A percentile compares a stretch with the other conserved stretches of the same genome.
phyloP scores from a whole-genome alignment of 768 basidiomycete species.

The Mycena pura region DNA sequence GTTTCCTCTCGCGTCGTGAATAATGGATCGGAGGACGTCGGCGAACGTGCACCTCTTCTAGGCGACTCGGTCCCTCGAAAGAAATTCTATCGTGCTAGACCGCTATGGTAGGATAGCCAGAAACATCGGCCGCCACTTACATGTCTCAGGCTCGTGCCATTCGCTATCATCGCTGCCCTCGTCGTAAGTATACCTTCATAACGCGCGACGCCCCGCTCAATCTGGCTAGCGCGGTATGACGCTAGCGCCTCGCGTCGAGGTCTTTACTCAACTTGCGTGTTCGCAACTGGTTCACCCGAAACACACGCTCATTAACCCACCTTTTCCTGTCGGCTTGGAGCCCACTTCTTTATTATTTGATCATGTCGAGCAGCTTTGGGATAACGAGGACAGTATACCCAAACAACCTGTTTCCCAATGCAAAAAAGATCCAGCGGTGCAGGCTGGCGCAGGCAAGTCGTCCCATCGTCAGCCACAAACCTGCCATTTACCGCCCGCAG shows the following conservation, averaged over 20 bases:
- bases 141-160: slow-evolving; percentile 73
- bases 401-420: slow-evolving; percentile 5
- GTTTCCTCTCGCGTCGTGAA: too few species aligned
- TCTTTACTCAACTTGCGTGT: slow-evolving; percentile 82
- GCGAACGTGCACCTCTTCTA: slow-evolving; percentile 28
- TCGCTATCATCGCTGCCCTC: slow-evolving; percentile 69
- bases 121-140: neutral
- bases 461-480: slow-evolving; percentile 42
- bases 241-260: slow-evolving; percentile 78
- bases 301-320: slow-evolving; percentile 16
- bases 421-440: slow-evolving; percentile 15
- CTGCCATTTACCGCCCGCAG: slow-evolving; percentile 64
- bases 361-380: neutral
- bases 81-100: slow-evolving; percentile 61
- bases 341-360: slow-evolving; percentile 33
- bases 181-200: slow-evolving; percentile 56
- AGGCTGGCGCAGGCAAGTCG: slow-evolving; percentile 12
- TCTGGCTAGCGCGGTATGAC: slow-evolving; percentile 81
- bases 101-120: slow-evolving; percentile 49
- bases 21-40: neutral
- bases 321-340: neutral
- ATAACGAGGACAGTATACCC: neutral
- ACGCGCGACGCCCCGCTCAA: neutral
- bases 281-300: slow-evolving; percentile 53
- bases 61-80: slow-evolving; percentile 28